Evolutionary conservation across 805 yeast species (phyloP), one percentile per base, ranked within the genome.

Genomic region (Wickerhamomyces pijperi): DNA sequence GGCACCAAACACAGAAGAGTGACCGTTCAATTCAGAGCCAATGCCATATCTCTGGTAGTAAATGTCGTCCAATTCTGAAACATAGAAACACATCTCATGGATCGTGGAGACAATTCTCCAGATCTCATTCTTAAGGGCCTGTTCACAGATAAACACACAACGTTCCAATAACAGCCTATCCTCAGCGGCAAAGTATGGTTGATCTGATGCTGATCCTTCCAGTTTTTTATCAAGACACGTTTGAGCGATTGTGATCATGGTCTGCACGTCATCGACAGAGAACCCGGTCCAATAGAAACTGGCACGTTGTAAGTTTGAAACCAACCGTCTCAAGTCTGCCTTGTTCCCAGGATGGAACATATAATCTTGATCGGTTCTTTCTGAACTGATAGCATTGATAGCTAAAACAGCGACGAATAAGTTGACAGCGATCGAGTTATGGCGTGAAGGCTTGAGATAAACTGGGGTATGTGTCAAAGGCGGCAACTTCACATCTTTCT

Each of bases 231-330:
- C 61, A 28, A 75, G 42, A 6, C 76, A 67, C 18, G 58, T 55
- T 14, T 63, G 57, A 37, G 80, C 69, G 21, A 79, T 68, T 18
- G 60, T 57, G 2, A 72, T 51, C 54, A 80, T 61, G 18, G 68
- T 61, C 36, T 72, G 72, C 21, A 80, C 62, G 55, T 80, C 86
- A 33, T 63, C 65, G 19, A 67, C 64, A 12, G 78, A 65, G 50
- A 80, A 80, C 0, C 86, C 87, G 1, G 84, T 76, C 88, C 88
- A 80, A 48, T 76, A 76, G 52, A 80, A 78, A 0, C 87, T 76
- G 1, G 82, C 76, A 42, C 79, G 64, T 53, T 75, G 83, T 21
- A 80, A 51, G 49, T 80, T 80, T 4, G 72, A 67, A 12, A 80
- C 68, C 45, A 80, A 62, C 36, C 78, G 55, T 42, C 78, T 59